A percentile compares a stretch with the other conserved stretches of the same genome.
Conservation (phyloP, 2,329 filamentous ascomycete species). For the Pyrenophora teres region DNA sequence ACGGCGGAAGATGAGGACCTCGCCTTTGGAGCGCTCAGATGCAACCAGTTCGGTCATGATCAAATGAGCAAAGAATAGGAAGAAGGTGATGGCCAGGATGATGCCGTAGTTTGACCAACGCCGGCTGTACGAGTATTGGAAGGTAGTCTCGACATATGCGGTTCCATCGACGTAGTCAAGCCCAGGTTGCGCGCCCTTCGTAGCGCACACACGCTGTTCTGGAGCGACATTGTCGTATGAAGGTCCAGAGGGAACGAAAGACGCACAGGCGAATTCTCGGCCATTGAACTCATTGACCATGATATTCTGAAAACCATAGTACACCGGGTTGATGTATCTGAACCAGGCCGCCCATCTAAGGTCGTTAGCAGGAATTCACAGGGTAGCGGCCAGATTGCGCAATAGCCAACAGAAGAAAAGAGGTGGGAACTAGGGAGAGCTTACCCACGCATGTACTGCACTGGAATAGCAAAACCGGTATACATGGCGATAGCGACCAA, state of each 20-base stretch:
- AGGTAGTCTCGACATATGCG: slow-evolving; percentile 32
- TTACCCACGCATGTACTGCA: slow-evolving; percentile 56
- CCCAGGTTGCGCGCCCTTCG: slow-evolving; percentile 45
- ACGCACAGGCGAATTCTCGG: slow-evolving; percentile 32
- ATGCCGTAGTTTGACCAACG: slow-evolving; percentile 68
- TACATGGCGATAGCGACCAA: slow-evolving; percentile 66
- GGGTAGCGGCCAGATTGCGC: too few relatives aligned
- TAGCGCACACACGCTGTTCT: slow-evolving; percentile 42
- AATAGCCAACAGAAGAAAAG: too few relatives aligned
- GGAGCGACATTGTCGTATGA: slow-evolving; percentile 35
- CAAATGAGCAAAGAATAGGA: slow-evolving; percentile 66
- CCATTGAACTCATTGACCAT: slow-evolving; percentile 70
- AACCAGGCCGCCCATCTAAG: slow-evolving; percentile 43
- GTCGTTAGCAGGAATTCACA: too few relatives aligned
- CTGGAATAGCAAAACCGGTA: slow-evolving; percentile 70
- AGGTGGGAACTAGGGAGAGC: too few relatives aligned
- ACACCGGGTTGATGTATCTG: slow-evolving; percentile 76
- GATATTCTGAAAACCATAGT: slow-evolving; percentile 76
- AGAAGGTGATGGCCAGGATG: slow-evolving; percentile 64
- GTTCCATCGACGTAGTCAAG: slow-evolving; percentile 43
- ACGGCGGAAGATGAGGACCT: slow-evolving; percentile 66
- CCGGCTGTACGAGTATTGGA: slow-evolving; percentile 43
- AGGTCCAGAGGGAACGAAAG: slow-evolving; percentile 48
- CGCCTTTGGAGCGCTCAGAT: slow-evolving; percentile 64
- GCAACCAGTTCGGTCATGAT: slow-evolving; percentile 66